A percentile compares a stretch with the other conserved stretches of the same genome.
These are phyloP conservation scores for Magnaporthiopsis poae DNA, from an alignment of 2,329 filamentous ascomycete species.

Conservation along the genomic window DNA sequence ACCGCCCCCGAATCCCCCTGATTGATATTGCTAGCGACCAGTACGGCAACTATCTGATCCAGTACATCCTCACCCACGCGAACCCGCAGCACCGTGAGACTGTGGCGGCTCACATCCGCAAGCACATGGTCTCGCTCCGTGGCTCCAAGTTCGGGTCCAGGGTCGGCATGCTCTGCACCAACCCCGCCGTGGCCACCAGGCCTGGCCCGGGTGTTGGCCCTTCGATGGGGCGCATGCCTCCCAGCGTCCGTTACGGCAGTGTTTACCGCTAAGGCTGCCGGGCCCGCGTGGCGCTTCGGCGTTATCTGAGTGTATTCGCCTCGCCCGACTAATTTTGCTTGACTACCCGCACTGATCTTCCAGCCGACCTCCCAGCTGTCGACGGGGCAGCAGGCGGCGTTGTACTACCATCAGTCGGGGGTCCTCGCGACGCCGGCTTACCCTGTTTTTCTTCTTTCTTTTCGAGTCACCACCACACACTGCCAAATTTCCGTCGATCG, in stretches of 20 bases:
- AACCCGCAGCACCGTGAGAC: constrained; percentile 81
- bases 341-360: not conserved
- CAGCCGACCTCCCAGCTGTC: not conserved
- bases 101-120: constrained; percentile 86
- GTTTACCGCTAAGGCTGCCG: constrained; percentile 42
- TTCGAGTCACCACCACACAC: constrained; percentile 8
- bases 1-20: constrained; percentile 87
- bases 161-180: constrained; percentile 97
- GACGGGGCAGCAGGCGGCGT: not conserved
- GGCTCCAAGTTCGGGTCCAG: constrained; percentile 97
- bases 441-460: constrained; percentile 7
- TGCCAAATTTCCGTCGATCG: constrained; percentile 17
- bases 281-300: not conserved
- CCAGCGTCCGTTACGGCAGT: constrained; percentile 47
- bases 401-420: constrained; percentile 2
- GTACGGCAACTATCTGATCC: constrained; percentile 95
- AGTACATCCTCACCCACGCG: constrained; percentile 89
- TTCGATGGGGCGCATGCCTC: constrained; percentile 50
- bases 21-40: constrained; percentile 98
- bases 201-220: constrained; percentile 73
- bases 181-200: constrained; percentile 78
- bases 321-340: not conserved
- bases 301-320: not conserved
- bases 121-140: constrained; percentile 98
- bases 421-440: constrained; percentile 8